Conservation (phyloP, 257 asterid genomes). For the Scutellaria barbata region DNA sequence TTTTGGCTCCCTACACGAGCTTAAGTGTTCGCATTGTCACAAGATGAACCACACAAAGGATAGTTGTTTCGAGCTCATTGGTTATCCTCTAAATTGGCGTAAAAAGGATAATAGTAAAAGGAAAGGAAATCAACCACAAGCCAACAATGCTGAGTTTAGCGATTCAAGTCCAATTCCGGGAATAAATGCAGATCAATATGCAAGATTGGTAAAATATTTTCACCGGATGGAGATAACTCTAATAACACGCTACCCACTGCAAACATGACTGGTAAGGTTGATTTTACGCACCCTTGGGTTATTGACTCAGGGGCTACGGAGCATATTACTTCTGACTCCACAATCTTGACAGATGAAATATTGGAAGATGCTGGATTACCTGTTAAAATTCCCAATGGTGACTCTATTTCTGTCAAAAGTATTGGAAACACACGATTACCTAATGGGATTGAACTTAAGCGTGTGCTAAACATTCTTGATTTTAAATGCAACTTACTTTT, state of each 20-base stretch:
- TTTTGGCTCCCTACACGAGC: too few relatives aligned
- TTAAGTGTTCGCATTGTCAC: not conserved
- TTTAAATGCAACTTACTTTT: not conserved
- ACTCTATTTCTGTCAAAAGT: not conserved
- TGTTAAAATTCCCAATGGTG: not conserved
- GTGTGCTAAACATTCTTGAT: not conserved
- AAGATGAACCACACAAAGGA: not conserved
- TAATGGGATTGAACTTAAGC: not conserved
- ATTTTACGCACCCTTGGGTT: not conserved
- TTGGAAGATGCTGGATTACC: not conserved
- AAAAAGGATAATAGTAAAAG: not conserved
- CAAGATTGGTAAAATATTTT: not conserved
- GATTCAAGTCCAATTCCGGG: not conserved
- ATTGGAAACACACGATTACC: not conserved
- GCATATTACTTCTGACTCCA: not conserved
- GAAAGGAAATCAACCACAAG: not conserved
- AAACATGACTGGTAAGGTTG: not conserved
- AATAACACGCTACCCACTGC: not conserved
- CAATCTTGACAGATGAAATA: not conserved
- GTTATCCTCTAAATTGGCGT: not conserved
- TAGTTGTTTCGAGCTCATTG: not conserved
- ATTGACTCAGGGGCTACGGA: not conserved
- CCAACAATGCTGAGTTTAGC: too few relatives aligned
- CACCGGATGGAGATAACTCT: not conserved
- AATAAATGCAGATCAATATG: not conserved